A percentile compares a stretch with the other conserved stretches of the same genome.
These are phyloP conservation scores for Solanum ossicruentum DNA, from an alignment of 257 asterid genomes.

Conservation along the genomic window DNA sequence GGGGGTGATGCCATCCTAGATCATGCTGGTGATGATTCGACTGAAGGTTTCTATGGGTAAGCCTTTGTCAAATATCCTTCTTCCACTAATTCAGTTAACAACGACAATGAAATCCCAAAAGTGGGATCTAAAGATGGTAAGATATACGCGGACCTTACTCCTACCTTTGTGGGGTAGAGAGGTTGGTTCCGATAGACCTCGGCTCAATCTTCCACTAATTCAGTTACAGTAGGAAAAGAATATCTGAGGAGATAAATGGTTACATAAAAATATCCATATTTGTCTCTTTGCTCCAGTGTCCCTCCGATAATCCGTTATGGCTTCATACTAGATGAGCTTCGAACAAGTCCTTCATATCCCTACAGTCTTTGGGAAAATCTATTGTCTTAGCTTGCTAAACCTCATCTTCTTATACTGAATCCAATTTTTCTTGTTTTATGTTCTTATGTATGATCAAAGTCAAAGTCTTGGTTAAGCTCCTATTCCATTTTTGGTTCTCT, in stretches of 20 bases:
- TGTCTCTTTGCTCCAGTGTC: background rate
- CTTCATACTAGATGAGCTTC: background rate
- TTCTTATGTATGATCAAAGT: background rate
- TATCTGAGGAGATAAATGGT: background rate
- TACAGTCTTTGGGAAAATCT: background rate
- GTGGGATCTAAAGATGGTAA: background rate
- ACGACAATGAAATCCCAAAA: background rate
- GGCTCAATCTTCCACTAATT: background rate
- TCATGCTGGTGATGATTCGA: constrained; percentile 93
- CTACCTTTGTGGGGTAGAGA: background rate
- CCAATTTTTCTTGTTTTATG: background rate
- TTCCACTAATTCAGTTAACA: background rate
- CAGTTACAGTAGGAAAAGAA: background rate
- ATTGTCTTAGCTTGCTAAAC: background rate
- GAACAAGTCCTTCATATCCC: background rate
- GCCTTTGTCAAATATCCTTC: background rate
- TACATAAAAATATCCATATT: background rate
- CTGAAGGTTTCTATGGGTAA: constrained; percentile 81
- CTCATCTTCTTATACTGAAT: background rate
- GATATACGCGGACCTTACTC: background rate
- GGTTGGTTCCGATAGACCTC: background rate
- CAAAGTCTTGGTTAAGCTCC: background rate
- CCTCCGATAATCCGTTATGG: background rate
- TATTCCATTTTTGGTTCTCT: background rate
- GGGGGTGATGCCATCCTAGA: constrained; percentile 93